Conservation (phyloP, 1,284 basidiomycete genomes). For the Stereum hirsutum region DNA sequence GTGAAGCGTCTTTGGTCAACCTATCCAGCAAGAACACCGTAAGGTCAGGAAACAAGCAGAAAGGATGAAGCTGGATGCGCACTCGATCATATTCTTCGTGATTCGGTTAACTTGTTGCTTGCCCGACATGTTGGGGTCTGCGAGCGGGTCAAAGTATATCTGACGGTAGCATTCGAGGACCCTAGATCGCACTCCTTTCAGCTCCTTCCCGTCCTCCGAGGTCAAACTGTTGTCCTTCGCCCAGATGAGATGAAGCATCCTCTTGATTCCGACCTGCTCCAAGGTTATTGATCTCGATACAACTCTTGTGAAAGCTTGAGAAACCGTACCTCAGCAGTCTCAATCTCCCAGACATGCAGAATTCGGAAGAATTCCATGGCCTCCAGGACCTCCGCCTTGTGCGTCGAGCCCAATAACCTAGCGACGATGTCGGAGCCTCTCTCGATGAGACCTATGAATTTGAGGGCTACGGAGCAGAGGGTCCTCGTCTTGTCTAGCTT, state of each 20-base stretch:
- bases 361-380: slow-evolving; percentile 93
- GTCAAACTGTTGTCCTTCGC: slow-evolving; percentile 87
- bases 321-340: slow-evolving; percentile 63
- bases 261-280: slow-evolving; percentile 73
- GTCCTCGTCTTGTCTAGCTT: too few relatives aligned
- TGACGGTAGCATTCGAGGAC: slow-evolving; percentile 86
- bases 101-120: slow-evolving; percentile 91
- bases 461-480: slow-evolving; percentile 81
- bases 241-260: slow-evolving; percentile 98
- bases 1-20: slow-evolving; percentile 81
- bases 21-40: slow-evolving; percentile 27
- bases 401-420: slow-evolving; percentile 82
- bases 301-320: not conserved
- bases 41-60: not conserved
- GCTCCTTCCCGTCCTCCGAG: slow-evolving; percentile 77
- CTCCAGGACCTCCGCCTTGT: slow-evolving; percentile 91
- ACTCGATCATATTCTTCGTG: slow-evolving; percentile 98
- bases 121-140: slow-evolving; percentile 56
- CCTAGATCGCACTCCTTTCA: slow-evolving; percentile 83
- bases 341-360: slow-evolving; percentile 77
- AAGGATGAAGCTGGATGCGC: slow-evolving; percentile 20
- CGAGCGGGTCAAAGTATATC: slow-evolving; percentile 84
- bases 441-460: slow-evolving; percentile 82
- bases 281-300: not conserved
- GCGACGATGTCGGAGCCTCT: slow-evolving; percentile 67